phyloP scores from a whole-genome alignment of 2,329 filamentous ascomycete species.

The Penicillium frequentans region DNA sequence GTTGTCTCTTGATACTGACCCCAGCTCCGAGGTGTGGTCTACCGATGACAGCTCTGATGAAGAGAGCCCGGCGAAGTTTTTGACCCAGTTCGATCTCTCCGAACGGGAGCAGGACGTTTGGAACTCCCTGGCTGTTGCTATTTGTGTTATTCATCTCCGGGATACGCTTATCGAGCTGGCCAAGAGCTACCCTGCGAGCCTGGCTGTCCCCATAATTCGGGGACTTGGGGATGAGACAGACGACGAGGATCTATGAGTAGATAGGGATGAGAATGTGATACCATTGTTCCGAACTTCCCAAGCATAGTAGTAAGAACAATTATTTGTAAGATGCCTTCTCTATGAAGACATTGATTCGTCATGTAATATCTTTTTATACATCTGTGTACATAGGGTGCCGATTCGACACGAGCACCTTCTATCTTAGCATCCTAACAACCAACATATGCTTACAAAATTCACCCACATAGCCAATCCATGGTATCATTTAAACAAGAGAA shows the following conservation, averaged over 20 bases:
- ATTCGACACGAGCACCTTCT: not conserved
- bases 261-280: not conserved
- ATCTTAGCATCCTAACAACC: not conserved
- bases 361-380: not conserved
- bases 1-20: constrained; percentile 50
- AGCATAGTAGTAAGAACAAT: not conserved
- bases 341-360: not conserved
- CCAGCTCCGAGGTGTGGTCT: constrained; percentile 19
- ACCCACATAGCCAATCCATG: constrained; percentile 18
- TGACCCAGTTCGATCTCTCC: constrained; percentile 56
- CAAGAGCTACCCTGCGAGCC: constrained; percentile 25
- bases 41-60: constrained; percentile 1
- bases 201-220: constrained; percentile 9
- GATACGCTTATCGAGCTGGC: constrained; percentile 51
- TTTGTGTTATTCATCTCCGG: constrained; percentile 55
- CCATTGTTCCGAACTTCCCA: not conserved
- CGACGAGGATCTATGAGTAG: constrained; percentile 6
- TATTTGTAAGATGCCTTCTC: not conserved
- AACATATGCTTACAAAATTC: constrained; percentile 3
- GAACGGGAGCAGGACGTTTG: constrained; percentile 58
- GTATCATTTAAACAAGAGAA: constrained; percentile 23
- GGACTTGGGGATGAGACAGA: not conserved
- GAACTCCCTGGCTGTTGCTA: constrained; percentile 59
- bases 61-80: constrained; percentile 30
- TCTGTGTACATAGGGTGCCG: not conserved